These are phyloP conservation scores for Casuarina equisetifolia DNA, from an alignment of 306 rosid genomes.

Conservation along the genomic window DNA sequence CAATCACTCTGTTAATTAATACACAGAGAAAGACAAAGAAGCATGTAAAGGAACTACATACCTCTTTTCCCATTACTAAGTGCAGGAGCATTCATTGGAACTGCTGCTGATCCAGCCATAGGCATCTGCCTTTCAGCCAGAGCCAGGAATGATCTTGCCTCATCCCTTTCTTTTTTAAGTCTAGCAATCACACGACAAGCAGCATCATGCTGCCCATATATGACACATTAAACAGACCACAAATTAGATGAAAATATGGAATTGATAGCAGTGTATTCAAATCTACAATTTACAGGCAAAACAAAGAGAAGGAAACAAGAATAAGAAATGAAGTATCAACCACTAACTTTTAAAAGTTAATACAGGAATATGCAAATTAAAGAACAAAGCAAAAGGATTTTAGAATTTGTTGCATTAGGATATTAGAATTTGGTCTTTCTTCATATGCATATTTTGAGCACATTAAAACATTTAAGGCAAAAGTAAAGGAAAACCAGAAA, in stretches of 20 bases:
- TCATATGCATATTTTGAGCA: no score
- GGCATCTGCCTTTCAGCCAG: constrained; percentile 82
- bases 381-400: neutral
- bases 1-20: constrained; percentile 13
- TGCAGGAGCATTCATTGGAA: constrained; percentile 51
- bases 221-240: constrained; percentile 12
- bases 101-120: constrained; percentile 40
- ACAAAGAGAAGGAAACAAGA: neutral
- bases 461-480: neutral
- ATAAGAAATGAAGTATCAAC: neutral
- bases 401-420: neutral
- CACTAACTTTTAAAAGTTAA: neutral
- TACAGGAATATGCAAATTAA: neutral
- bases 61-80: constrained; percentile 85
- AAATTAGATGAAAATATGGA: constrained; percentile 10
- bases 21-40: neutral
- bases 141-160: constrained; percentile 81
- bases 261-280: neutral
- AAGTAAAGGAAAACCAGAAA: neutral
- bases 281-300: neutral
- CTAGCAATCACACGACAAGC: constrained; percentile 98
- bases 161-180: constrained; percentile 87
- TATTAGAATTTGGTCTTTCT: neutral
- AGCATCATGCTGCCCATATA: constrained; percentile 80
- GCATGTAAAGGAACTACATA: constrained; percentile 32